These are phyloP conservation scores for Dipodascus albidus DNA, from an alignment of 805 yeast genomes.

Conservation along the genomic window DNA sequence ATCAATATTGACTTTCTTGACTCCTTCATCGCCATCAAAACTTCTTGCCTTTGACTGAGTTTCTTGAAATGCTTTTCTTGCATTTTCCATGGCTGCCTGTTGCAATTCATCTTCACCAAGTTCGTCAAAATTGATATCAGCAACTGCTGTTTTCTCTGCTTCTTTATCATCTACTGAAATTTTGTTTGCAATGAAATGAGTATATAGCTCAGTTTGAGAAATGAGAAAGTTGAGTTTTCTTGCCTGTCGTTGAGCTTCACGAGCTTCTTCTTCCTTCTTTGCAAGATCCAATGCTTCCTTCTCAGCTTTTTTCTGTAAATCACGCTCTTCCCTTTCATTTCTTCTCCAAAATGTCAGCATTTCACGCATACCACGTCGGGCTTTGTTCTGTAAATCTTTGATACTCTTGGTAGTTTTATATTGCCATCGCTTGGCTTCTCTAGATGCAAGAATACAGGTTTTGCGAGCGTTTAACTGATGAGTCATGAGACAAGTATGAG, in stretches of 20 bases:
- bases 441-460: conserved; percentile 79
- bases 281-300: conserved; percentile 84
- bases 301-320: conserved; percentile 76
- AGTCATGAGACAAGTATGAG: conserved; percentile 69
- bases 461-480: conserved; percentile 71
- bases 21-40: conserved; percentile 43
- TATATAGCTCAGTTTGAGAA: conserved; percentile 94
- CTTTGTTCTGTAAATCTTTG: conserved; percentile 85
- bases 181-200: conserved; percentile 92
- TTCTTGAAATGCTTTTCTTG: conserved; percentile 71
- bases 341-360: conserved; percentile 97
- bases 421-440: conserved; percentile 97
- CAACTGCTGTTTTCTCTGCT: conserved; percentile 35
- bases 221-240: conserved; percentile 90
- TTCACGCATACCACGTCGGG: conserved; percentile 94
- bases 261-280: conserved; percentile 86
- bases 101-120: conserved; percentile 74
- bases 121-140: conserved; percentile 70
- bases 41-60: conserved; percentile 70
- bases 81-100: conserved; percentile 83
- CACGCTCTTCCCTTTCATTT: conserved; percentile 91
- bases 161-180: conserved; percentile 71
- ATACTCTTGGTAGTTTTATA: conserved; percentile 76
- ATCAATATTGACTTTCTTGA: conserved; percentile 41
- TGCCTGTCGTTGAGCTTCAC: conserved; percentile 89